Evolutionary conservation across 371 early-diverging fungal species (phyloP).

Genomic region (Massospora cicadina): DNA sequence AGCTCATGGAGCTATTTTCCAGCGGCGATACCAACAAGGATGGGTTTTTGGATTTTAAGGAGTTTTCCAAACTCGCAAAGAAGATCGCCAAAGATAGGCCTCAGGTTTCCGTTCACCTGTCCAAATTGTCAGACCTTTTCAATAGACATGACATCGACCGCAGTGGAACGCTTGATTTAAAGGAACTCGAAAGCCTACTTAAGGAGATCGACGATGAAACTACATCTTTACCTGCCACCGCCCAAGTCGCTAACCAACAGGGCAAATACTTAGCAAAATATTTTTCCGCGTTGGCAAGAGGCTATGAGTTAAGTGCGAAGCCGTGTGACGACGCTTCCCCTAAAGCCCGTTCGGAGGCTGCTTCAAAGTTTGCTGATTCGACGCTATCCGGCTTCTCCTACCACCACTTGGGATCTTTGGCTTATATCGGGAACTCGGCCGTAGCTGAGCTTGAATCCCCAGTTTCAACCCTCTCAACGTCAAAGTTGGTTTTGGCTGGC

Average conservation of each 20-base stretch:
- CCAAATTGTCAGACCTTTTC: slow-evolving; percentile 27
- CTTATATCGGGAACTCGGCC: slow-evolving; percentile 64
- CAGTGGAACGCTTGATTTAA: slow-evolving; percentile 32
- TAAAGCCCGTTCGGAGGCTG: slow-evolving; percentile 13
- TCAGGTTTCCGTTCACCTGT: slow-evolving; percentile 31
- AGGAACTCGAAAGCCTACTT: slow-evolving; percentile 35
- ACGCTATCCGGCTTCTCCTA: slow-evolving; percentile 37
- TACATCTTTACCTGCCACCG: slow-evolving; percentile 66
- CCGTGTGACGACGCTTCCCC: background rate
- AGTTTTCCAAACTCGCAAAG: slow-evolving; percentile 23
- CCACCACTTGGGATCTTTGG: slow-evolving; percentile 53
- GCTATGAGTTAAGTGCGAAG: slow-evolving; percentile 10
- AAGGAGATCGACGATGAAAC: slow-evolving; percentile 38
- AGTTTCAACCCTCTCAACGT: slow-evolving; percentile 16
- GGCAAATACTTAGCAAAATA: slow-evolving; percentile 44
- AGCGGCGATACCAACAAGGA: slow-evolving; percentile 32
- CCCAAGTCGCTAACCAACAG: slow-evolving; percentile 80
- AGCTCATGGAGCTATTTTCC: slow-evolving; percentile 29
- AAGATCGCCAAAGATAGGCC: slow-evolving; percentile 27
- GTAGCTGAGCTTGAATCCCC: slow-evolving; percentile 34
- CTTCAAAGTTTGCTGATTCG: slow-evolving; percentile 7
- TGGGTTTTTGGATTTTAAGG: slow-evolving; percentile 24
- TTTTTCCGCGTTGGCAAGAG: slow-evolving; percentile 22
- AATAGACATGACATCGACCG: slow-evolving; percentile 37
- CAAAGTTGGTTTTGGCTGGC: slow-evolving; percentile 29